phyloP scores from a whole-genome alignment of 129 eudicot genomes.

The Rutidosis leptorrhynchoides region DNA sequence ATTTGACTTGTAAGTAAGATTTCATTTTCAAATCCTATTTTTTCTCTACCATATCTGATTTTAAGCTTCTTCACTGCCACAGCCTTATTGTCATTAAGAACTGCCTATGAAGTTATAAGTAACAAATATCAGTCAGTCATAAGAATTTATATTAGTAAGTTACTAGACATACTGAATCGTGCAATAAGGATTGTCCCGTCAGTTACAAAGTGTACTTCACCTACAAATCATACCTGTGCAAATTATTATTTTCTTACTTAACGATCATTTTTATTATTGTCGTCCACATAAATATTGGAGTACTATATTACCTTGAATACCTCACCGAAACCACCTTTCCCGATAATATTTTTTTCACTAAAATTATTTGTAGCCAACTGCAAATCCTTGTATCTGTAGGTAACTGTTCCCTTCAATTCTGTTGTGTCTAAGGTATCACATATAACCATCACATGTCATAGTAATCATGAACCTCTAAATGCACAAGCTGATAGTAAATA shows the following conservation, averaged over 20 bases:
- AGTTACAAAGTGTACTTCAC: background rate
- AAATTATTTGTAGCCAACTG: conserved; percentile 14
- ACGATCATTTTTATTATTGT: no score
- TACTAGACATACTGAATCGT: background rate
- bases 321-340: conserved; percentile 18
- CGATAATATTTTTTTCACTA: background rate
- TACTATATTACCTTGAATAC: conserved; percentile 15
- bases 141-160: background rate
- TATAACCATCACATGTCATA: background rate
- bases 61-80: conserved; percentile 19
- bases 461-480: background rate
- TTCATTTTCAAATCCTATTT: background rate
- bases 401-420: background rate
- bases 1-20: conserved; percentile 10
- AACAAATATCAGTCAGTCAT: background rate
- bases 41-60: background rate
- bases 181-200: background rate
- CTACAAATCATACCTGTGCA: background rate
- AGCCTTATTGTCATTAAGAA: conserved; percentile 5
- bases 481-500: background rate
- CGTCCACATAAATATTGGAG: background rate
- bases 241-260: no score
- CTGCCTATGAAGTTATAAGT: background rate
- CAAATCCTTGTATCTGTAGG: background rate
- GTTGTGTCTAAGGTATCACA: conserved; percentile 2